phyloP scores from a whole-genome alignment of 108 stramenopile species.

The Nitzschia putrida region DNA sequence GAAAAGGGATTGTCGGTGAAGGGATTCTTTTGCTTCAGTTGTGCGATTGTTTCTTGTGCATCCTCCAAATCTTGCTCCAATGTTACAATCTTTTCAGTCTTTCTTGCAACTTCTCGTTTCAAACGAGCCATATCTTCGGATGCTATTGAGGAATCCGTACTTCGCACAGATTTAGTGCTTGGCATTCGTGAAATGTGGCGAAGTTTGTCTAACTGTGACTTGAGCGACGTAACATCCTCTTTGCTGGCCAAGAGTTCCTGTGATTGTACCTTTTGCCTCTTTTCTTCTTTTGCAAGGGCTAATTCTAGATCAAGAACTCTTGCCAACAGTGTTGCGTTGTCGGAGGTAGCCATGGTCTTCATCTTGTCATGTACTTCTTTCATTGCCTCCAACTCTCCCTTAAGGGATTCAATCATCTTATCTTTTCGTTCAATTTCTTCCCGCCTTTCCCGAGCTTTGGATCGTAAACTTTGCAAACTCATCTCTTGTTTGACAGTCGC shows the following conservation, averaged over 20 bases:
- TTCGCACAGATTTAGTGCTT: background rate
- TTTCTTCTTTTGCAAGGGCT: slow-evolving; percentile 27
- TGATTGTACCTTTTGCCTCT: slow-evolving; percentile 5
- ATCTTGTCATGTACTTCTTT: slow-evolving; percentile 12
- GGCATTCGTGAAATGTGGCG: background rate
- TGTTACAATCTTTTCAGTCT: slow-evolving; percentile 31
- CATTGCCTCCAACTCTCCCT: slow-evolving; percentile 26
- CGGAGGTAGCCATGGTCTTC: background rate
- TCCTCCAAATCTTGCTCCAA: slow-evolving; percentile 33
- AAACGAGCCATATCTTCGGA: slow-evolving; percentile 30
- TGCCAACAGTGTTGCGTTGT: slow-evolving; percentile 7
- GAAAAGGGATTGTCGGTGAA: slow-evolving; percentile 6
- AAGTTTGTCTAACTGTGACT: slow-evolving; percentile 8
- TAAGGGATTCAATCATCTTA: slow-evolving; percentile 13
- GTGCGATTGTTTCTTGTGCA: slow-evolving; percentile 27
- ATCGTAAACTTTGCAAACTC: slow-evolving; percentile 28
- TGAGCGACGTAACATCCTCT: slow-evolving; percentile 18
- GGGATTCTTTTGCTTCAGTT: slow-evolving; percentile 27
- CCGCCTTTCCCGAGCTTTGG: slow-evolving; percentile 35
- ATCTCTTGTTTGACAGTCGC: slow-evolving; percentile 47
- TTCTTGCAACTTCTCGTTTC: slow-evolving; percentile 35
- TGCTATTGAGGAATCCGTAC: slow-evolving; percentile 8
- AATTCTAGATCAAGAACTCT: slow-evolving; percentile 23
- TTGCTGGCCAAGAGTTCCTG: slow-evolving; percentile 7
- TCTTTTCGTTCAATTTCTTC: slow-evolving; percentile 27